Conservation (phyloP, 306 rosid genomes). For the Prunus campanulata region DNA sequence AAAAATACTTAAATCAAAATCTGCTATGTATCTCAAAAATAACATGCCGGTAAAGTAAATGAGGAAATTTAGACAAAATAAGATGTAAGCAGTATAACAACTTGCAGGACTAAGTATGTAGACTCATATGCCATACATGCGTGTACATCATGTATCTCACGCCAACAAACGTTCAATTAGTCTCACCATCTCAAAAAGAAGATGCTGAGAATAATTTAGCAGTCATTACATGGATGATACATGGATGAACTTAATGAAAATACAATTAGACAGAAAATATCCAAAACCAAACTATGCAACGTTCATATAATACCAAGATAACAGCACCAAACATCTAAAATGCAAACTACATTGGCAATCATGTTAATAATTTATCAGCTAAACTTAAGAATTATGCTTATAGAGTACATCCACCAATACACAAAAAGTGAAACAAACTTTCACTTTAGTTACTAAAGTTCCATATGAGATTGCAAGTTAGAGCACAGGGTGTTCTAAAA, state of each 20-base stretch:
- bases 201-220: not conserved
- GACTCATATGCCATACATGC: not conserved
- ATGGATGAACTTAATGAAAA: not conserved
- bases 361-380: not conserved
- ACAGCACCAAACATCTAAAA: not conserved
- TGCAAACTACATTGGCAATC: not conserved
- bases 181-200: not conserved
- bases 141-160: not conserved
- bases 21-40: conserved; percentile 3
- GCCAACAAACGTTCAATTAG: not conserved
- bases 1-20: conserved; percentile 22
- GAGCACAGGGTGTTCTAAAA: not conserved
- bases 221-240: not conserved
- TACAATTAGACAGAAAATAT: not conserved
- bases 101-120: not conserved
- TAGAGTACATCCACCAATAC: not conserved
- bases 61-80: not conserved
- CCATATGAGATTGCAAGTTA: not conserved
- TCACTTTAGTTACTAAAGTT: not conserved
- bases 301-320: not conserved
- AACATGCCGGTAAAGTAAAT: not conserved
- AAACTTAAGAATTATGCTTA: not conserved
- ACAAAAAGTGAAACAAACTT: too few relatives aligned
- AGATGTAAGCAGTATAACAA: not conserved
- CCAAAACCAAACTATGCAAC: not conserved